Evolutionary conservation across 768 basidiomycete species (phyloP).

Genomic region (Chalciporus sphaerocephalus): DNA sequence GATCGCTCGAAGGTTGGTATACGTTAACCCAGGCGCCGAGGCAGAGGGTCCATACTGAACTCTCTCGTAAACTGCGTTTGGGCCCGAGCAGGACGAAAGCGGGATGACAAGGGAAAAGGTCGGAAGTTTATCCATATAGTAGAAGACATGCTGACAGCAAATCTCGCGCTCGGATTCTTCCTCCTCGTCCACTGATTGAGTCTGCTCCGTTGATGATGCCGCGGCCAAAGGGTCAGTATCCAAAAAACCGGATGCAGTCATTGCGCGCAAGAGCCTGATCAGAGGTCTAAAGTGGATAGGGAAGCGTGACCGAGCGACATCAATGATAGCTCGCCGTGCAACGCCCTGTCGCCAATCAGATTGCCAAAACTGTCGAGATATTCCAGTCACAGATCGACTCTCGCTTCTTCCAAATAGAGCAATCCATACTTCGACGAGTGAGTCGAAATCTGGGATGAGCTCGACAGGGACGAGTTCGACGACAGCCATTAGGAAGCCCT

Average conservation of each 20-base stretch:
- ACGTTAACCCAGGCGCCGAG: constrained; percentile 48
- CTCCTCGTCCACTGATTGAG: constrained; percentile 36
- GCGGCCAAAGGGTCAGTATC: constrained; percentile 67
- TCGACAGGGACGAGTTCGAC: constrained; percentile 74
- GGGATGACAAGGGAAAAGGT: constrained; percentile 76
- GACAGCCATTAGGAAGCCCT: constrained; percentile 75
- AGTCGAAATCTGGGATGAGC: constrained; percentile 69
- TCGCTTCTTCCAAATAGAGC: constrained; percentile 74
- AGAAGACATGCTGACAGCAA: constrained; percentile 67
- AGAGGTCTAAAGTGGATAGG: constrained; percentile 74
- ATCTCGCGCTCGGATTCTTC: constrained; percentile 47
- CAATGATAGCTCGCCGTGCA: constrained; percentile 74
- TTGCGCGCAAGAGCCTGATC: constrained; percentile 65
- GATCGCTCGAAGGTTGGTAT: constrained; percentile 62
- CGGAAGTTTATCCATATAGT: constrained; percentile 68
- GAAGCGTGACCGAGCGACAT: constrained; percentile 77
- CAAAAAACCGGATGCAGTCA: constrained; percentile 73
- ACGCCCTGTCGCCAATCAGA: constrained; percentile 65
- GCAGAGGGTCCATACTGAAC: constrained; percentile 52
- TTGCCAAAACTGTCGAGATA: constrained; percentile 82
- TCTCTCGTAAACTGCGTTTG: constrained; percentile 69
- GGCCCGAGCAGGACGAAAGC: constrained; percentile 53
- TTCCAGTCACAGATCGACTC: constrained; percentile 54
- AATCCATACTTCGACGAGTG: constrained; percentile 72
- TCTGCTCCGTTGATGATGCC: constrained; percentile 38